Evolutionary conservation across 495 filamentous ascomycete genomes (phyloP), one percentile per base, ranked within the genome.

Genomic region (Pseudevernia furfuracea): DNA sequence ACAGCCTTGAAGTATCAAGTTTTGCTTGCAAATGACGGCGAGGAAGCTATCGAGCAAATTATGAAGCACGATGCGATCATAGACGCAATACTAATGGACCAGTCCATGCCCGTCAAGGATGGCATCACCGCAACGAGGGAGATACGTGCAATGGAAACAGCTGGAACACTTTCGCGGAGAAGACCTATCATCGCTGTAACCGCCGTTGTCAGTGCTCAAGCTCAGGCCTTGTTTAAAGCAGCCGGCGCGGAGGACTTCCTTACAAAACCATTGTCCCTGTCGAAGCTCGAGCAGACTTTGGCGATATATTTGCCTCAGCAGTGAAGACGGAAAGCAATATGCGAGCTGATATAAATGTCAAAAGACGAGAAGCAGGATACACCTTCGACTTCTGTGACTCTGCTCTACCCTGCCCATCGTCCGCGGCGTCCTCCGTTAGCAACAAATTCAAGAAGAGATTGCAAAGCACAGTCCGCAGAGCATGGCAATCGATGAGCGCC

Each of bases 31-130:
- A 71, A 73, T 30, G 84, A 88, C 61, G 86, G 86, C 6, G 75
- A 82, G 2, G 75, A 82, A 32, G 85, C 85, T 11, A 63, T 88
- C 9, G 75, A 87, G 21, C 76, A 78, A 32, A 86, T 80, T 64
- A 75, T 76, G 62, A 57, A 69, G 0, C 71, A 69, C 6, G 52
- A 56, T 14, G 62, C 58, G 4, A 67, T 37, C 34, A 82, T 72
- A 23, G 69, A 72, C 49, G 58, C 63, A 37, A 69, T 72, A 43
- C 61, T 72, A 17, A 72, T 72, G 69, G 71, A 72, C 46, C 67
- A 72, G 57, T 71, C 71, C 4, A 71, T 72, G 69, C 71, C 69
- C 14, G 34, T 59, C 17, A 71, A 69, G 52, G 71, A 72, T 57
- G 67, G 71, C 4, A 41, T 72, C 48, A 69, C 65, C 37, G 69